Base-by-base conservation (phyloP, 2,329 filamentous ascomycete species). In the Pseudogymnoascus sp. region DNA sequence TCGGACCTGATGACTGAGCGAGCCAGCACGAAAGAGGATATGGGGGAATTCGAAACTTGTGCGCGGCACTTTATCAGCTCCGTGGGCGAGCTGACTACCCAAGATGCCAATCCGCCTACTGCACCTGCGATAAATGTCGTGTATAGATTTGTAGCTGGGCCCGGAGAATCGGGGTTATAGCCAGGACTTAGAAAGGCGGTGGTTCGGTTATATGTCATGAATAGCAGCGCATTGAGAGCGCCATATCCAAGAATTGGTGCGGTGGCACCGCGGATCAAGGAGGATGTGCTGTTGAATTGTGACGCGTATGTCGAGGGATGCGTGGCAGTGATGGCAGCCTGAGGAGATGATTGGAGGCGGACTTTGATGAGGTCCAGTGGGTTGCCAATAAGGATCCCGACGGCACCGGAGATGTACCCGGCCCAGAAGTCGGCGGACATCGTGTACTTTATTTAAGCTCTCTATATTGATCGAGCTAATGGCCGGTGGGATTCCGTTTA, bases 21-120 rank as follows among this genome's bases (percentile, higher is more conserved):
- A 1, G 86, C 80, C 42, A 60, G 45, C 62, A 30, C 35, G 7
- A 73, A 69, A 9, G 77, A 75, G 6, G 67, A 65, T 16, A 60
- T 60, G 3, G 58, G 58, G 5, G 67, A 19, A 30, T 61, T n/a
- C 23, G 69, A 78, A n/a, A 94, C 79, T 72, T 97, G 93, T 0
- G 90, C 89, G 41, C 91, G 85, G 72, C 92, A 96, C 78, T 97
- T 97, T 68, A 97, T 82, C 35, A 96, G 80, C 75, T 97, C 93
- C 0, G 92, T 96, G 0, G 93, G 93, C 4, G 92, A 89, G 64
- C 89, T 93, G 38, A 97, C 83, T 19, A 89, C 81, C 82, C 92
- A 97, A 4, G 89, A 94, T 3, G 91, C 90, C 16, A 97, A 80
- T 1, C 93, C 93, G 42, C 91, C 91, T 2, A 87, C 77, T 7